Conservation (phyloP, 2,329 filamentous ascomycete species). For the Verruconis gallopava region DNA sequence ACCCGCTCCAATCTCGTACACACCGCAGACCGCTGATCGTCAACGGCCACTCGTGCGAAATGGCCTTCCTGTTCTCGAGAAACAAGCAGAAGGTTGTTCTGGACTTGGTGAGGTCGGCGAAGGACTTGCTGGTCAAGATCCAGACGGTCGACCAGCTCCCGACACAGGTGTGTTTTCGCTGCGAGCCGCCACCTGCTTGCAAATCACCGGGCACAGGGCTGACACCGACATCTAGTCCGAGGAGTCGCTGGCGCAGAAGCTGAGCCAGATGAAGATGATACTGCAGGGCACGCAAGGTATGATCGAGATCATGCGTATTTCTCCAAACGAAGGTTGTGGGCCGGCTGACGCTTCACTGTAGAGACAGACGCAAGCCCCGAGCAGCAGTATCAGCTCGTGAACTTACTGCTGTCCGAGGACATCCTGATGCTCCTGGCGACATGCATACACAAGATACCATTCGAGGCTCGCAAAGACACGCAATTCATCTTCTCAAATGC, state of each 20-base stretch:
- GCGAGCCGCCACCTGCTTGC: conserved; percentile 1
- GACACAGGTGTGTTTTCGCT: conserved; percentile 38
- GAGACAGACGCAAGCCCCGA: conserved; percentile 80
- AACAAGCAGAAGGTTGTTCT: conserved; percentile 47
- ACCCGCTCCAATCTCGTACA: too few species aligned
- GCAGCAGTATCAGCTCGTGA: conserved; percentile 75
- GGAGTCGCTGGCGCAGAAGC: conserved; percentile 75
- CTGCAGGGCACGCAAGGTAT: conserved; percentile 85
- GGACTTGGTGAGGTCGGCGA: conserved; percentile 50
- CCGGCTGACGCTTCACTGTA: conserved; percentile 25
- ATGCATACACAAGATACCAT: conserved; percentile 73
- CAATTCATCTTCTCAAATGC: conserved; percentile 94
- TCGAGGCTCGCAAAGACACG: conserved; percentile 91
- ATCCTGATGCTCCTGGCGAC: conserved; percentile 72
- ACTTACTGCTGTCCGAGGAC: conserved; percentile 76
- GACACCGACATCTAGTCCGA: conserved; percentile 43
- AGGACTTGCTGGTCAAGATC: conserved; percentile 49
- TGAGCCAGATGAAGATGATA: conserved; percentile 82
- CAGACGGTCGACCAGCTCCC: conserved; percentile 41
- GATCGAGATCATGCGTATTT: conserved; percentile 1
- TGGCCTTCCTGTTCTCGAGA: conserved; percentile 59
- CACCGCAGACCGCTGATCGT: too few species aligned
- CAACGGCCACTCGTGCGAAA: conserved; percentile 26
- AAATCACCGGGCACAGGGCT: conserved; percentile 14
- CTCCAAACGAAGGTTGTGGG: too few species aligned